Base-by-base conservation (phyloP, 345 rosid genomes). In the Odontarrhena argentea region DNA sequence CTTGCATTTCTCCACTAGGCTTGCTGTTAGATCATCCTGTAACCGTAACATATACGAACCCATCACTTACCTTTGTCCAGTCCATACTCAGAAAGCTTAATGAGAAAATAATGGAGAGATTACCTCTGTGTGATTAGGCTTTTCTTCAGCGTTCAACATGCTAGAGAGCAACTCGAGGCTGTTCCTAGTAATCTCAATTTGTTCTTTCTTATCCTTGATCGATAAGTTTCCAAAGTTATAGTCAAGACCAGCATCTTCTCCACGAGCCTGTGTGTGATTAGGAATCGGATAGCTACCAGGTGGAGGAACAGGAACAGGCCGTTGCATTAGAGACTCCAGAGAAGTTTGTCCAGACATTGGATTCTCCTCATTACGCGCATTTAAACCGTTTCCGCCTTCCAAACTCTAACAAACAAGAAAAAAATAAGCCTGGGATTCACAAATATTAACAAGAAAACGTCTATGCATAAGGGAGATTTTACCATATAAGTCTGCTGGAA, bases 121-220 rank as follows among this genome's bases (percentile, higher is more conserved):
- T 80, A 87, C 93, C 91, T 81, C 75, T 0, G 78, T 44, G 15
- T 86, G 76, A 62, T 82, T 77, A 6, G 80, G 83, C 43, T 81
- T 82, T 44, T 76, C 76, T 40, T 91, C 87, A 15, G 72, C 67
- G 50, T 67, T 85, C 81, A 91, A 69, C 76, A 85, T 81, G 79
- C 96, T 91, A 61, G 91, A 86, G 36, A 87, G 89, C 76, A 87
- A 79, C 26, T 87, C 96, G 47, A 91, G 78, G 66, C 86, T 88
- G 86, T 86, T 88, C 48, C 89, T 67, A 30, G 91, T 74, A 35
- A 82, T 78, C 67, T 82, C 77, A 55, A 91, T 76, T 51, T 74
- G 59, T 73, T 83, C 84, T 74, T 86, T 87, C 81, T 82, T 87
- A 63, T 86, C 84, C 42, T 82, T 70, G 60, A 55, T 74, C 1